Evolutionary conservation across 768 basidiomycete genomes (phyloP), one percentile per base, ranked within the genome.

Genomic region (Termitomyces sp.): DNA sequence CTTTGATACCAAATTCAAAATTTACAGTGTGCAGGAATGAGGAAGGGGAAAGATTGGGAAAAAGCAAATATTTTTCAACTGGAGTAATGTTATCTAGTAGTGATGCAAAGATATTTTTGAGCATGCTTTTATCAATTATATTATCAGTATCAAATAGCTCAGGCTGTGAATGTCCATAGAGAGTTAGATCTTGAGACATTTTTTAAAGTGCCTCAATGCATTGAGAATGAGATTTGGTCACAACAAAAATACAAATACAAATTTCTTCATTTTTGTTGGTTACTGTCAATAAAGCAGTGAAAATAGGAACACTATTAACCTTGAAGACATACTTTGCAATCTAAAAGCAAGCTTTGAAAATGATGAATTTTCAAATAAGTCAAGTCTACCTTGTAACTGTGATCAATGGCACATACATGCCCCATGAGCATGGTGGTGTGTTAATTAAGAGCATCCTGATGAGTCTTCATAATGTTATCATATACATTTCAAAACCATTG

Each of bases 251-350:
- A 17, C 37, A 38, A 17, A 38, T 6, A 5, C 12, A 14, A 35
- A 35, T 35, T 16, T 35, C 35, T 16, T 14, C 35, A 35, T 35
- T 14, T 35, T 35, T 16, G 12, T 35, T 35, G 10, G 35, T 35
- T 12, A 35, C 12, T 3, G 35, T 35, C 10, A 35, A 35, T 35
- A 35, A 5, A 12, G 35, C 35, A 14, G 12, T 35, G 14, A 35
- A 35, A 1, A 35, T 35, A 35, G 59, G 51, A 25, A 58, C 66
- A 16, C 66, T 66, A 44, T 65, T 62, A 1, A 69, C 59, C 27
- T 66, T 68, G 1, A 56, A 62, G 6, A 70, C 41, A 32, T 67
- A 60, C 44, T 69, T 69, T 11, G 62, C 51, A 12, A 71, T 51
- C 68, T 71, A 25, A 14, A 29, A 14, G 43, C 5, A 32, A 16